Percentiles rank a stretch among this genome's conserved stretches.
Conservation (phyloP, 805 yeast species). For the Candida saitoana region DNA sequence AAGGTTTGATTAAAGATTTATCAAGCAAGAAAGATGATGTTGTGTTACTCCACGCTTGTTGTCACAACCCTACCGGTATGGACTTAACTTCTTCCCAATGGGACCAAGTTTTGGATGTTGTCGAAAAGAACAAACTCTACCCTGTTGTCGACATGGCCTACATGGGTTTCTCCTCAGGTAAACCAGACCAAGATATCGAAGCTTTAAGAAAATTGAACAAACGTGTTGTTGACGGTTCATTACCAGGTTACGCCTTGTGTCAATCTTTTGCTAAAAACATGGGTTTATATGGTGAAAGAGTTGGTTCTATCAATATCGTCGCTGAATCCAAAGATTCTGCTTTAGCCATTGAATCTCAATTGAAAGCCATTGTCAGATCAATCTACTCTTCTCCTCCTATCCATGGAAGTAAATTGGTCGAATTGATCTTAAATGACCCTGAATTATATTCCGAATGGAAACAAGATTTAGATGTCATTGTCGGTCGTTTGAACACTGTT, state of each 20-base stretch:
- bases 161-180: conserved; percentile 92
- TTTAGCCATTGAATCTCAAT: conserved; percentile 65
- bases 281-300: conserved; percentile 51
- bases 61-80: conserved; percentile 96
- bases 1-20: conserved; percentile 59
- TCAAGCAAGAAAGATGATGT: conserved; percentile 52
- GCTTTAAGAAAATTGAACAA: conserved; percentile 44
- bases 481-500: conserved; percentile 71
- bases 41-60: conserved; percentile 86
- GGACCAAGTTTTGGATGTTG: conserved; percentile 65
- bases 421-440: conserved; percentile 58
- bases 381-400: conserved; percentile 92
- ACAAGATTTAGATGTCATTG: conserved; percentile 72
- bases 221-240: conserved; percentile 46
- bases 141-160: conserved; percentile 92
- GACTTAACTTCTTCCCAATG: conserved; percentile 83
- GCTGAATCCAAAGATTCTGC: conserved; percentile 53
- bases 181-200: conserved; percentile 63
- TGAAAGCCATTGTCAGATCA: conserved; percentile 80
- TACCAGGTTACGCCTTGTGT: conserved; percentile 51
- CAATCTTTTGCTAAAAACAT: conserved; percentile 47
- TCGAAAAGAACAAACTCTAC: conserved; percentile 55
- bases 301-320: conserved; percentile 71
- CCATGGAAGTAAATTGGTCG: conserved; percentile 88
- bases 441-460: conserved; percentile 72